Evolutionary conservation across 371 early-diverging fungal species (phyloP).

Genomic region (Mortierella sp.): DNA sequence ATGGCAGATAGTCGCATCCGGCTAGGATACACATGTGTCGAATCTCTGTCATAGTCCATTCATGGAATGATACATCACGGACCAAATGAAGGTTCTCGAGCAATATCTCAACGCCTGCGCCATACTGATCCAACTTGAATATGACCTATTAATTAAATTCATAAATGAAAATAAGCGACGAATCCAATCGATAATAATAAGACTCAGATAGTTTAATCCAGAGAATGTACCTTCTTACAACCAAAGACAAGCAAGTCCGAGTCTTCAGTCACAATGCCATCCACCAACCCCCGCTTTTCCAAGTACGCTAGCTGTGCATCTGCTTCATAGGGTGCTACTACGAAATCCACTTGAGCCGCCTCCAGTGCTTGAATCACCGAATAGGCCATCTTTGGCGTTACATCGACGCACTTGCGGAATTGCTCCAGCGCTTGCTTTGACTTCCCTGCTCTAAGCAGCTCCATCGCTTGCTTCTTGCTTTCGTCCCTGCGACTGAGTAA

Average conservation of each 20-base stretch:
- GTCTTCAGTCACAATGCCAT: constrained; percentile 96
- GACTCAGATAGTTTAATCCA: too few species aligned
- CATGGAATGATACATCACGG: constrained; percentile 63
- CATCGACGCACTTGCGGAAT: constrained; percentile 80
- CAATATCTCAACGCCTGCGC: constrained; percentile 74
- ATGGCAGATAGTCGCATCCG: constrained; percentile 97
- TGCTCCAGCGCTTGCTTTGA: constrained; percentile 72
- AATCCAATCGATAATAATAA: too few species aligned
- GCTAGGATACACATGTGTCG: constrained; percentile 95
- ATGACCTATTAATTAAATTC: constrained; percentile 61
- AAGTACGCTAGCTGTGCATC: constrained; percentile 98
- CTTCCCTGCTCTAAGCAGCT: constrained; percentile 64
- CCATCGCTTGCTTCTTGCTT: constrained; percentile 63
- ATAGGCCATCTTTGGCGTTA: constrained; percentile 85
- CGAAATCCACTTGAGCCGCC: constrained; percentile 73
- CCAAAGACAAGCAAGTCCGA: constrained; percentile 98
- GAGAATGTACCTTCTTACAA: constrained; percentile 69
- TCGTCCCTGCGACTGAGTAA: constrained; percentile 66
- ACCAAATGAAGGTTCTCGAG: constrained; percentile 60
- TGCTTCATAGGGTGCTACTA: constrained; percentile 99
- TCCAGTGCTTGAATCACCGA: constrained; percentile 81
- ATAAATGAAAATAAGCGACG: not conserved
- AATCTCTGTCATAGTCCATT: constrained; percentile 74
- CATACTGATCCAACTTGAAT: constrained; percentile 84
- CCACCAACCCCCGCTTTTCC: constrained; percentile 75